Evolutionary conservation across 1,284 basidiomycete genomes (phyloP).

Genomic region (Cutaneotrichosporon curvatum): DNA sequence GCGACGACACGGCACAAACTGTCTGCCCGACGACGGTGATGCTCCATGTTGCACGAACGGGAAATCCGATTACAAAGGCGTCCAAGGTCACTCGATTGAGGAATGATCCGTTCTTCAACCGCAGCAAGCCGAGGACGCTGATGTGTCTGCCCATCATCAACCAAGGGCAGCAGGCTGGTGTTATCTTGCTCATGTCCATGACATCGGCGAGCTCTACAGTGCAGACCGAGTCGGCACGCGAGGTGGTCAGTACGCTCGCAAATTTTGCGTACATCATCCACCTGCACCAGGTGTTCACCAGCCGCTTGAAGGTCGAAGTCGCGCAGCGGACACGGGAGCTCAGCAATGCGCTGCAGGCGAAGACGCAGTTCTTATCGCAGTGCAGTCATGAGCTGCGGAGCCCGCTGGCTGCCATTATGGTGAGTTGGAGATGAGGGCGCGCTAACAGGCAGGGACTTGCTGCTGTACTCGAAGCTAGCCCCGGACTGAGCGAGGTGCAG

Average conservation of each 20-base stretch:
- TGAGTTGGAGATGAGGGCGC: conserved; percentile 7
- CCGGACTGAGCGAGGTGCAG: conserved; percentile 42
- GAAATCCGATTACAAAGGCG: conserved; percentile 21
- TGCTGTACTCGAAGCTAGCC: conserved; percentile 40
- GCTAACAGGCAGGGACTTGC: conserved; percentile 34
- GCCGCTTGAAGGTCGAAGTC: conserved; percentile 27
- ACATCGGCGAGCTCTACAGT: conserved; percentile 16
- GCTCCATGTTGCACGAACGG: conserved; percentile 34
- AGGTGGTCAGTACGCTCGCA: conserved; percentile 25
- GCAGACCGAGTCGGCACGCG: conserved; percentile 22
- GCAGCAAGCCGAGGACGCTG: conserved; percentile 22
- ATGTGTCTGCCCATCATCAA: conserved; percentile 31
- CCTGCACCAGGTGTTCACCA: conserved; percentile 26
- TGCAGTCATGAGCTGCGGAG: conserved; percentile 49
- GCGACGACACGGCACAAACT: conserved; percentile 16
- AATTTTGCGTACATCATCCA: conserved; percentile 34
- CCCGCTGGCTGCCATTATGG: conserved; percentile 41
- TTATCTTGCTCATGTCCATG: conserved; percentile 29
- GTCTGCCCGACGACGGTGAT: conserved; percentile 29
- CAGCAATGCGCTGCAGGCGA: conserved; percentile 28
- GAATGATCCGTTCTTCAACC: conserved; percentile 28
- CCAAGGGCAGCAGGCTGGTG: conserved; percentile 29
- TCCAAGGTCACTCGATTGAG: conserved; percentile 17
- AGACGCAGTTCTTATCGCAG: conserved; percentile 35
- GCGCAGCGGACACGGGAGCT: conserved; percentile 30